Percentiles rank a stretch among this genome's conserved stretches.
Evolutionary conservation across 2,329 filamentous ascomycete species (phyloP).

Genomic region (Calonectria hawksworthii): DNA sequence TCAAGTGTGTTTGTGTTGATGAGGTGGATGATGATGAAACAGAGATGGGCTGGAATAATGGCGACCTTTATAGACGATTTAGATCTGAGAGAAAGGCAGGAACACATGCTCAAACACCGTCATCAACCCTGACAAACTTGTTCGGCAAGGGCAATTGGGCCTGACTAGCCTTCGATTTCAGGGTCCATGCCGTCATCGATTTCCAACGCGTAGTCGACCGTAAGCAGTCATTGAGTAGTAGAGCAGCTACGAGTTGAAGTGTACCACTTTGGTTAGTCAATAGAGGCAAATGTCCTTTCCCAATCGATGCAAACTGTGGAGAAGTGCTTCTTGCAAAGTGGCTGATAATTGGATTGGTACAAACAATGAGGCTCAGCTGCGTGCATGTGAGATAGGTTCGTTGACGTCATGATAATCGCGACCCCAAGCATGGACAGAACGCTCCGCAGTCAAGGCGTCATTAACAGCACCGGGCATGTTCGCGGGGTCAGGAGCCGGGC

Average conservation of each 20-base stretch:
- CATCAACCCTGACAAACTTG: background rate
- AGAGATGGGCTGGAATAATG: background rate
- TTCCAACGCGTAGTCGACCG: background rate
- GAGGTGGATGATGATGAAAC: background rate
- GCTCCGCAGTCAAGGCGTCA: background rate
- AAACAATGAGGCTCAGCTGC: background rate
- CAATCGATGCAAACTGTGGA: background rate
- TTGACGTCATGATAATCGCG: background rate
- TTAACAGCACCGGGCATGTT: background rate
- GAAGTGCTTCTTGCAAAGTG: background rate
- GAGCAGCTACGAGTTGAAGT: background rate
- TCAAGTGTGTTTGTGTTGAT: slow-evolving; percentile 13
- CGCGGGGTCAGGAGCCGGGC: background rate
- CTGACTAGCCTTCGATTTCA: background rate
- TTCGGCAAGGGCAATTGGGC: background rate
- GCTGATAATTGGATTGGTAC: background rate
- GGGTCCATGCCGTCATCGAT: slow-evolving; percentile 10
- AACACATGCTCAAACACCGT: background rate
- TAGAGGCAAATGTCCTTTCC: background rate
- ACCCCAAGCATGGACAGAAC: background rate
- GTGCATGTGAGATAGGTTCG: background rate
- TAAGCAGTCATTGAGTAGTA: background rate
- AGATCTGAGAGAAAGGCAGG: background rate
- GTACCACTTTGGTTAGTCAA: background rate
- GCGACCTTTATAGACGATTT: slow-evolving; percentile 11